Base-by-base conservation (phyloP, 306 rosid genomes). In the Trifolium repens region DNA sequence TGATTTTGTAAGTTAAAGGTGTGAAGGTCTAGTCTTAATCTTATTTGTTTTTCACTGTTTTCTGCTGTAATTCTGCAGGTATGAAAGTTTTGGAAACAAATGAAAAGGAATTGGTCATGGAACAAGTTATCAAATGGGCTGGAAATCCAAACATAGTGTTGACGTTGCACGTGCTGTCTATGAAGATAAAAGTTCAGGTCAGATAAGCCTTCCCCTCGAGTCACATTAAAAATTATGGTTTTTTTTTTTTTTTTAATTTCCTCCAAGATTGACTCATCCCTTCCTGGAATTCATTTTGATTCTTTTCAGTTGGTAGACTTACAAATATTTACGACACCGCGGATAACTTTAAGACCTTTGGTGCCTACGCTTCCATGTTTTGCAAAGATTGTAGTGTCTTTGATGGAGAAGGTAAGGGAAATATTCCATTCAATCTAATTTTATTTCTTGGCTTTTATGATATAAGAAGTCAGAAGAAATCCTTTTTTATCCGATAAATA, bases 341-440 rank as follows among this genome's bases (percentile, higher is more conserved):
- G 97, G 78, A 53, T 91, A 69, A 69, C 89, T 81, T 76, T 94
- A 78, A 91, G 89, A 80, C 97, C 98, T 82, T 85, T 94, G 37
- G 97, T 91, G 54, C 91, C 98, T n/a, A 84, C 91, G n/a, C 82
- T 94, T 79, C 98, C 98, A 5, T 94, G 98, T 81, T 94, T 94
- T 55, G 88, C 91, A 39, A 91, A 83, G 80, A 82, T 87, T 74
- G 80, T 82, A 19, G 84, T 87, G 8, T 94, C 94, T 34, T 91
- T 94, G 89, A 77, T 94, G 93, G 96, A 94, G 77, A 91, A 90
- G 91, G 98, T 91, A 81, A 58, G 82, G 63, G 59, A 67, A 78
- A 66, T 71, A 62, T 22, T 12, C 5, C 57, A 62, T 19, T 19
- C 75, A 55, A n/a, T 37, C 27, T 50, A 57, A 30, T 46, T 72